Percentiles rank a stretch among this genome's conserved stretches.
These are phyloP conservation scores for Colletotrichum noveboracense DNA, from an alignment of 2,329 filamentous ascomycete genomes.

Conservation along the genomic window DNA sequence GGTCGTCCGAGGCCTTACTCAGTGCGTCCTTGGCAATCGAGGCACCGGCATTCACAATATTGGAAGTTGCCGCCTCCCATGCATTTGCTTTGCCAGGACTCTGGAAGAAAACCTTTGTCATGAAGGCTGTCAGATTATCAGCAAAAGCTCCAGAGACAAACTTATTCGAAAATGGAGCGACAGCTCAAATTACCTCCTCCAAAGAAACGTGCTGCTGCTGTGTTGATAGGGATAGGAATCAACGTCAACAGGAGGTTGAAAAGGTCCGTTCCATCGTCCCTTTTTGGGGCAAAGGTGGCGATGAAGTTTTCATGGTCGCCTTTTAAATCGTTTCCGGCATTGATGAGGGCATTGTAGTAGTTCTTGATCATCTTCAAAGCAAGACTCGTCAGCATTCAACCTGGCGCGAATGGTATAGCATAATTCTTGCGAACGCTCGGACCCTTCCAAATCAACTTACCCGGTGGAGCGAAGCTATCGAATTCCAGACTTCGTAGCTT, in stretches of 20 bases:
- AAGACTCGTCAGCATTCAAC: background rate
- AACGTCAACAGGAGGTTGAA: background rate
- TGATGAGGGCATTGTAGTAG: background rate
- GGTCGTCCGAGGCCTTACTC: background rate
- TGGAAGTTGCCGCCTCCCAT: background rate
- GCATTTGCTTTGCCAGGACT: background rate
- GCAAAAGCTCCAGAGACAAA: background rate
- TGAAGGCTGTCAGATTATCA: background rate
- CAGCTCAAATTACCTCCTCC: background rate
- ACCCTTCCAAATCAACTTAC: background rate
- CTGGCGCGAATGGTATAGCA: background rate
- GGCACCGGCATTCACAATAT: background rate
- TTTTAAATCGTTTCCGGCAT: background rate
- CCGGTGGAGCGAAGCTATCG: background rate
- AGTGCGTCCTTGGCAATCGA: background rate
- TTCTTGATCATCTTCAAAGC: background rate
- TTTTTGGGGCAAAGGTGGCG: background rate
- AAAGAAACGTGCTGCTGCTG: background rate
- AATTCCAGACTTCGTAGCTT: background rate
- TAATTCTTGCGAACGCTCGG: background rate
- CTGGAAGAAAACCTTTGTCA: background rate
- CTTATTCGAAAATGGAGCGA: accelerated
- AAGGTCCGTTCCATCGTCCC: background rate
- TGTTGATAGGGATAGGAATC: background rate
- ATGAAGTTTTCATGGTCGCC: background rate